Evolutionary conservation across 177 flowering plant species (phyloP).

Genomic region (Vitis hybrid): DNA sequence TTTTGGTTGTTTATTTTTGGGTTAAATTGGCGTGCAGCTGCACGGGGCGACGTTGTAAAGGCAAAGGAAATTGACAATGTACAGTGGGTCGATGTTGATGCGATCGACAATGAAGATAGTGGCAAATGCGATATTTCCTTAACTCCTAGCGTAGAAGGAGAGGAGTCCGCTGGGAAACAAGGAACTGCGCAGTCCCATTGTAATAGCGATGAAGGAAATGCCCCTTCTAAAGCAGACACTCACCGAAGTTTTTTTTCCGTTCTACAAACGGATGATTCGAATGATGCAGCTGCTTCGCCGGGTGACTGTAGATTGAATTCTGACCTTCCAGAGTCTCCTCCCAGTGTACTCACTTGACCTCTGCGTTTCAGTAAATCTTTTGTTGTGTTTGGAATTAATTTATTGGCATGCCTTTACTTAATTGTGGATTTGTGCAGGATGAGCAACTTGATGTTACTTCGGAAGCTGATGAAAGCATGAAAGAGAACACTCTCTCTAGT

Average conservation of each 20-base stretch:
- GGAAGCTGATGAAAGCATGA: conserved; percentile 37
- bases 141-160: conserved; percentile 2
- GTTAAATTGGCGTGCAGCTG: conserved; percentile 13
- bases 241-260: conserved; percentile 16
- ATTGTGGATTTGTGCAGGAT: conserved; percentile 30
- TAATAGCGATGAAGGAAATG: conserved; percentile 9
- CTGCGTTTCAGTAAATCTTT: not conserved
- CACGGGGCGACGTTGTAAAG: conserved; percentile 11
- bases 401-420: not conserved
- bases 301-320: conserved; percentile 8
- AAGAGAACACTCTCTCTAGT: conserved; percentile 25
- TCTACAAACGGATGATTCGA: conserved; percentile 15
- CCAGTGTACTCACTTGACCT: conserved; percentile 27
- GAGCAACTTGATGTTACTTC: conserved; percentile 33
- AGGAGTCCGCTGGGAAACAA: conserved; percentile 6
- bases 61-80: conserved; percentile 4
- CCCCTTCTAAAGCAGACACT: conserved; percentile 10
- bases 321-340: conserved; percentile 26
- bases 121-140: conserved; percentile 1
- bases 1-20: not conserved
- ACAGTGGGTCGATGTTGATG: conserved; percentile 25
- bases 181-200: conserved; percentile 9
- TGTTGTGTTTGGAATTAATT: not conserved
- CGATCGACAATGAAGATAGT: conserved; percentile 13
- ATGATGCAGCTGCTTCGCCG: conserved; percentile 16